phyloP scores from a whole-genome alignment of 352 stramenopile genomes.

The Phytophthora idaei region DNA sequence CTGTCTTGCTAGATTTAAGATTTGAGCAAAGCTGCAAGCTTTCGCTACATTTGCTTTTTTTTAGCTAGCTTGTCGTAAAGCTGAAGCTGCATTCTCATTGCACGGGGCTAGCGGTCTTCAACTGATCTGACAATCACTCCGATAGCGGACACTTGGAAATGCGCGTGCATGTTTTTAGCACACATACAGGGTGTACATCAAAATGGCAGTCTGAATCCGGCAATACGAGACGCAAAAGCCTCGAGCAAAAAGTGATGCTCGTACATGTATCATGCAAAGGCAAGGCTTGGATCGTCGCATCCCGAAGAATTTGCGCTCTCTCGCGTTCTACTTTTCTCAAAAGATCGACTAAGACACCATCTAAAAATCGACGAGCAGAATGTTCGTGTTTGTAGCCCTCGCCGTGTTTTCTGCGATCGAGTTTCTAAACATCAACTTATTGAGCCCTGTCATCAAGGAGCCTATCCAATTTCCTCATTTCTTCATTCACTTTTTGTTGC shows the following conservation, averaged over 20 bases:
- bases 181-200: conserved; percentile 3
- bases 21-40: not conserved
- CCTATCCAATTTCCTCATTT: conserved; percentile 16
- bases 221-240: not conserved
- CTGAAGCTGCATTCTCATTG: conserved; percentile 6
- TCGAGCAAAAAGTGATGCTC: not conserved
- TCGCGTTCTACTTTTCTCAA: conserved; percentile 35
- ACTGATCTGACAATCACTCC: conserved; percentile 30
- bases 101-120: conserved; percentile 10
- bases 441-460: not conserved
- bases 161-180: conserved; percentile 24
- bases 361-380: conserved; percentile 18
- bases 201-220: not conserved
- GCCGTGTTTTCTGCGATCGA: not conserved
- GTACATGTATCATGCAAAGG: not conserved
- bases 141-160: conserved; percentile 23
- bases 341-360: conserved; percentile 7
- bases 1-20: not conserved
- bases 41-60: no score
- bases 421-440: conserved; percentile 9
- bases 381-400: conserved; percentile 3
- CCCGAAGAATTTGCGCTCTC: conserved; percentile 31
- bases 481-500: conserved; percentile 7
- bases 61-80: not conserved
- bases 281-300: conserved; percentile 6